A percentile compares a stretch with the other conserved stretches of the same genome.
Evolutionary conservation across 2,329 filamentous ascomycete species (phyloP).

Genomic region (Rhexocercosporidium sp.): DNA sequence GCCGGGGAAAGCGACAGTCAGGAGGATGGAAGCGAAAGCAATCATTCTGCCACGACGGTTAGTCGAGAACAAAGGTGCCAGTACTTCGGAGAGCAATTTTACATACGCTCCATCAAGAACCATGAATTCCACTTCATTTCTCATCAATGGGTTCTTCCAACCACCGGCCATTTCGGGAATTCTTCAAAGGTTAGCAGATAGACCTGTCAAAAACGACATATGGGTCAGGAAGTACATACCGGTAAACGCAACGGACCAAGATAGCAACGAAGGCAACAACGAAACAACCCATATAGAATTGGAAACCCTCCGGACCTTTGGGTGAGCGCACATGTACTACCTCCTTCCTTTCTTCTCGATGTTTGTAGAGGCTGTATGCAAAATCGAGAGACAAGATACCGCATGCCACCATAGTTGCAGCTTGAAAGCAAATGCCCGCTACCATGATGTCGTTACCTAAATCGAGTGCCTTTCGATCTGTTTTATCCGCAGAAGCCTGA

Average conservation of each 20-base stretch:
- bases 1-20: slow-evolving; percentile 5
- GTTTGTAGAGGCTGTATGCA: neutral
- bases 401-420: slow-evolving; percentile 6
- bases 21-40: neutral
- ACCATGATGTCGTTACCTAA: slow-evolving; percentile 11
- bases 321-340: neutral
- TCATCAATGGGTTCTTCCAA: slow-evolving; percentile 70
- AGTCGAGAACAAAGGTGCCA: neutral
- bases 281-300: neutral
- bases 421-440: slow-evolving; percentile 11
- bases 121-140: slow-evolving; percentile 62
- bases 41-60: neutral
- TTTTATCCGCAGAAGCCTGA: slow-evolving; percentile 48
- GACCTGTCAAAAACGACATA: neutral
- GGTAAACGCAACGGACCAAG: slow-evolving; percentile 12
- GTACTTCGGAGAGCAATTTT: neutral
- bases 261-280: slow-evolving; percentile 6
- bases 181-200: slow-evolving; percentile 12
- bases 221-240: neutral
- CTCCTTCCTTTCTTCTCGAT: neutral
- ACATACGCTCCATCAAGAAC: slow-evolving; percentile 56
- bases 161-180: slow-evolving; percentile 66
- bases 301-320: neutral
- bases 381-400: neutral
- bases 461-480: neutral